Base-by-base conservation (phyloP, 2,329 filamentous ascomycete species). In the Pyricularia pennisetigena region DNA sequence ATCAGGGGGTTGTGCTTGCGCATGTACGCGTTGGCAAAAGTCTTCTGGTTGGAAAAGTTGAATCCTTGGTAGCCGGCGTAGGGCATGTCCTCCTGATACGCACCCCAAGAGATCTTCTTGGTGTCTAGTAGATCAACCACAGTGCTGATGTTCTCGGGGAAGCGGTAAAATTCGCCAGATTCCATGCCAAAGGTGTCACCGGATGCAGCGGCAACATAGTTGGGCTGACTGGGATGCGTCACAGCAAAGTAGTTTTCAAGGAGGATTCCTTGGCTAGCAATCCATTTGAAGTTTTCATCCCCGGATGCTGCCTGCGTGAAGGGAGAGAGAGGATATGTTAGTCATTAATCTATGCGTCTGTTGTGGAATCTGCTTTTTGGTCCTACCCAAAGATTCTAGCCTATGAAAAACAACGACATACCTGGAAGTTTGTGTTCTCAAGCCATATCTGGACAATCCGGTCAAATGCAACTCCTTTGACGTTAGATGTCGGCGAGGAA, bases 361-460 rank as follows among this genome's bases (percentile, higher is more conserved):
- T 35, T 35, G 12, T 35, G 32, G 12, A 35, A 16, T 16, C 32
- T 35, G 32, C 32, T 14, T 35, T 35, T 35, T 14, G 32, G 30
- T 32, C 30, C 4, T 8, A 32, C 6, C 6, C 30, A 32, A 32
- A 8, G 30, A 32, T 5, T 32, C 30, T 9, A 32, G 2, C 4
- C 30, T 8, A 32, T n/a, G 30, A 8, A 32, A 32, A 32, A 32
- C 30, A 32, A 6, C 63, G 41, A 26, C 67, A 12, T 49, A 68
- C 68, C 30, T 67, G 30, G 59, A 64, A 69, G 59, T 69, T 67
- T 16, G 67, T 68, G 73, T 89, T 89, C 76, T 89, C 87, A 62
- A 88, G 79, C 86, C 86, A 89, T 74, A 89, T 85, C 69, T 84
- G 82, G 66, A 86, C 82, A 72, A 88, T 86, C 16, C 86, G 83